Base-by-base conservation (phyloP, 805 yeast species). In the Jamesozyma spencerorum region DNA sequence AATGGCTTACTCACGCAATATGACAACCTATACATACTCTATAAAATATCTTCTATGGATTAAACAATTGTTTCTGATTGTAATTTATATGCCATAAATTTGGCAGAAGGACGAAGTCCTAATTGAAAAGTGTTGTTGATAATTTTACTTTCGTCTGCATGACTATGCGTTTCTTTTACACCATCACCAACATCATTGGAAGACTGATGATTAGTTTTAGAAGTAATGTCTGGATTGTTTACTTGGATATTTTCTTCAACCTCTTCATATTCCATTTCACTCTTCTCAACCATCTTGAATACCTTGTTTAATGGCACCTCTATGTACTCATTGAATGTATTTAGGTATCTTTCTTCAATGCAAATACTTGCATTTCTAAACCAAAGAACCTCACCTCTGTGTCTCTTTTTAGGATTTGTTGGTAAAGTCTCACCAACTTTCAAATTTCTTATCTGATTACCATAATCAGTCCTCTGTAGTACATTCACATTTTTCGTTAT, bases 331-430 rank as follows among this genome's bases (percentile, higher is more conserved):
- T 48, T 46, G 5, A 55, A 56, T 8, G 51, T 48, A 45, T 62
- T 60, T 12, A 58, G 42, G 12, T 69, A 45, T 42, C 79, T 56
- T 48, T 65, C 68, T 3, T 66, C 55, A 27, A 74, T 54, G 26
- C 68, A 62, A 12, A 73, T 64, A 19, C 86, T 84, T 1, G 87
- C 81, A 1, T 84, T 76, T 50, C 80, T 70, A 57, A 75, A 81
- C 84, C 87, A 82, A 13, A 82, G 57, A 14, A 77, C 52, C 20
- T 77, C 75, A 13, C 69, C 70, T 35, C 51, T 53, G 22, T 46
- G 45, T 34, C 51, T 50, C 30, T 53, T 54, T 20, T 47, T 51
- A 29, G 53, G 46, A 24, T 40, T 37, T 13, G 47, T 46, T 2
- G 37, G 44, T 31, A 54, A 52, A 7, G 52, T 53, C 35, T 48